Evolutionary conservation across 352 stramenopile genomes (phyloP), one percentile per base, ranked within the genome.

Genomic region (Globisporangium megalacanthum): DNA sequence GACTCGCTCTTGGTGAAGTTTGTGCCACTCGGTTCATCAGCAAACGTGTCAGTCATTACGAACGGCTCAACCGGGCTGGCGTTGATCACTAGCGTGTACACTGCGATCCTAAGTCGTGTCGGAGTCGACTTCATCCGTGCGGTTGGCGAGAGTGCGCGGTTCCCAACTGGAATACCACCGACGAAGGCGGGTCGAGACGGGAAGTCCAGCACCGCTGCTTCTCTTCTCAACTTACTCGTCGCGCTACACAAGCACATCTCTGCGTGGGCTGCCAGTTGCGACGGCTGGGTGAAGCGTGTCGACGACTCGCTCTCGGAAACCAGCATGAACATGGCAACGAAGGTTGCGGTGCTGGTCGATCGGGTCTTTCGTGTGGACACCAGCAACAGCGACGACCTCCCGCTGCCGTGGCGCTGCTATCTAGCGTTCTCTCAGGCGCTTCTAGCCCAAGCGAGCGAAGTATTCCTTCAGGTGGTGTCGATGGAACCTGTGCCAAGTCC

Each of bases 171-270:
- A 9, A 22, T 10, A 7, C 5, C 15, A 19, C 17, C 13, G 17
- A 13, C 9, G 17, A 25, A 29, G 7, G 10, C 22, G 36, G 35
- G 35, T 39, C 3, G 6, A 37, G 47, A 3, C 11, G 4, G 19
- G 7, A 51, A 19, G 14, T 19, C 5, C 14, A 53, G 20, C 17
- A n/a, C 15, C 2, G 3, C 51, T 25, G 19, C 20, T 17, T 10
- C 20, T 0, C 46, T 65, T n/a, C 54, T 79, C 42, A 60, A 60
- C 15, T 20, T 64, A 1, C 54, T 81, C 7, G 41, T 60, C 52
- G 61, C 64, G 3, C 22, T 95, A 3, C 73, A 87, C 53, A 95
- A 95, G 51, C 84, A 95, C 31, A 55, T 93, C 36, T 70, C 69
- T 3, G 79, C 73, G 33, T 87, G 77, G 75, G 79, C 81, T n/a